Conservation (phyloP, 2,329 filamentous ascomycete species). For the Stemphylium vesicarium region DNA sequence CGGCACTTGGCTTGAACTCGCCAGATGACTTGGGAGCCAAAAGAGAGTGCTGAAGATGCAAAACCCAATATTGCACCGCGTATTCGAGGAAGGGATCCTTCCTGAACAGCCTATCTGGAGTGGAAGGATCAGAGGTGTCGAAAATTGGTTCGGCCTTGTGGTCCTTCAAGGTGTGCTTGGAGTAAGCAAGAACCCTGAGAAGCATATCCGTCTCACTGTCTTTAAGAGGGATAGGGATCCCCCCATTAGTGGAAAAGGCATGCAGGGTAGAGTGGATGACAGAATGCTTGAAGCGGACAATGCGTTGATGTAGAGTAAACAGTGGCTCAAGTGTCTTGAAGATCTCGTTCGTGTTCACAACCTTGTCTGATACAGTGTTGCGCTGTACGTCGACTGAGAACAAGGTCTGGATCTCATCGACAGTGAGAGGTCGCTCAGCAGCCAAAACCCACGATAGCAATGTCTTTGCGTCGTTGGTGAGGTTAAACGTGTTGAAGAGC, state of each 20-base stretch:
- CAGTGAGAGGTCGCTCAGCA: conserved; percentile 55
- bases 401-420: conserved; percentile 54
- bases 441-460: conserved; percentile 56
- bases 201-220: conserved; percentile 57
- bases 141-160: conserved; percentile 49
- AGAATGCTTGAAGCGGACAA: conserved; percentile 52
- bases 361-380: conserved; percentile 39
- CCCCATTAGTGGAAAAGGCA: conserved; percentile 56
- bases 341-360: conserved; percentile 36
- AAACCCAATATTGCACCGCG: conserved; percentile 55
- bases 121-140: conserved; percentile 48
- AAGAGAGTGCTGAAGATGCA: conserved; percentile 56
- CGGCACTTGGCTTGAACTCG: conserved; percentile 52
- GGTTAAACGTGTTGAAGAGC: conserved; percentile 43
- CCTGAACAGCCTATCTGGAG: conserved; percentile 53
- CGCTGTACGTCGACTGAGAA: conserved; percentile 51
- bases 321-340: conserved; percentile 50
- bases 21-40: conserved; percentile 48
- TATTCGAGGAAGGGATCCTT: conserved; percentile 56
- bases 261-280: conserved; percentile 53
- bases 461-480: conserved; percentile 47
- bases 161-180: conserved; percentile 52
- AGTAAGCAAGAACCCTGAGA: conserved; percentile 52
- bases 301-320: conserved; percentile 52
- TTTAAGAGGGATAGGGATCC: conserved; percentile 54